Evolutionary conservation across 2,329 filamentous ascomycete genomes (phyloP).

Genomic region (Aspergillus cejpii): DNA sequence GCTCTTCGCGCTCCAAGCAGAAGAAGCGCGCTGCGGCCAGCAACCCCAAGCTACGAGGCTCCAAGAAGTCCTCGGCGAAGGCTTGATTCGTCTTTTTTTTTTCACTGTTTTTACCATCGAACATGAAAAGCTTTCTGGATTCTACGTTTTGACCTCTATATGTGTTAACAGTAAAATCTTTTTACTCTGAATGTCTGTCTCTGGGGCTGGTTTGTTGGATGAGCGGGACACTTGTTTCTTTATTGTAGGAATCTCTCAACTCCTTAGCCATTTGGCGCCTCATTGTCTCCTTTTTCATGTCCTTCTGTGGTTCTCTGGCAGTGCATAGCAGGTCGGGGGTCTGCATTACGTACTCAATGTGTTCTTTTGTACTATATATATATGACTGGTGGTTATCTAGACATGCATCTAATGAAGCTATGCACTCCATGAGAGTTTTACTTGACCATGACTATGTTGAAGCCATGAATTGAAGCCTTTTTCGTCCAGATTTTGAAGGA

Average conservation of each 20-base stretch:
- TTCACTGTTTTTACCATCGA: slow-evolving; percentile 3
- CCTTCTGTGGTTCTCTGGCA: slow-evolving; percentile 20
- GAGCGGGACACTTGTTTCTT: slow-evolving; percentile 23
- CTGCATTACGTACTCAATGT: slow-evolving; percentile 22
- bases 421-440: slow-evolving; percentile 1
- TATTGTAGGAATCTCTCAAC: slow-evolving; percentile 36
- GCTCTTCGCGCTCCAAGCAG: slow-evolving; percentile 38
- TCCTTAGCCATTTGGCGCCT: slow-evolving; percentile 17
- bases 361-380: slow-evolving; percentile 28
- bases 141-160: slow-evolving; percentile 18
- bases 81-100: slow-evolving; percentile 6
- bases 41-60: slow-evolving; percentile 42
- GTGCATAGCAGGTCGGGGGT: slow-evolving; percentile 27
- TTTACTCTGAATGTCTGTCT: slow-evolving; percentile 19
- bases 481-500: neutral
- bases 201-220: slow-evolving; percentile 24
- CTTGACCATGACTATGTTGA: neutral
- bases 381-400: slow-evolving; percentile 21
- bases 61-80: slow-evolving; percentile 36
- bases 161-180: slow-evolving; percentile 29
- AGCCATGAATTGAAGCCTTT: neutral
- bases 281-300: slow-evolving; percentile 13
- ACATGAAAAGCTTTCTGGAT: slow-evolving; percentile 10
- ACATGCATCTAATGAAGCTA: slow-evolving; percentile 22
- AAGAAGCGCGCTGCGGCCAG: slow-evolving; percentile 40